Evolutionary conservation across 129 eudicot genomes (phyloP), one percentile per base, ranked within the genome.

Genomic region (Lonicera japonica): DNA sequence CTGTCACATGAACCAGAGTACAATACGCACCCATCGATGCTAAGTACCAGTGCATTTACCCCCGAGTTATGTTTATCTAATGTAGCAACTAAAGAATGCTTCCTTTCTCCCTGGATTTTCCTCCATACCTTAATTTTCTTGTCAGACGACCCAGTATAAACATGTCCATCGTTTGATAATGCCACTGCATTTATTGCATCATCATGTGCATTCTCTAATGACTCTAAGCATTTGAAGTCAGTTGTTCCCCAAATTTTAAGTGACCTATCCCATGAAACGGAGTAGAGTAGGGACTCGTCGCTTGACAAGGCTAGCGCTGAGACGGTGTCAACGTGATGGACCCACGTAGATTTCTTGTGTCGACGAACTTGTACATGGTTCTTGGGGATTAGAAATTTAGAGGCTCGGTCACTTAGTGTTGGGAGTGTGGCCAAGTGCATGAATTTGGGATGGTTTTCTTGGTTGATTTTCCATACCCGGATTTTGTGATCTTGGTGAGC

Each of bases 401-500:
- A 38, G 51, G 79, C 76, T 4, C 90, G 76, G 64, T 84, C 86
- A 56, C 76, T 36, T 29, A 84, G 78, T 51, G 86, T 84, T 47
- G 90, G 90, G 65, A 84, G 90, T 25, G 83, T 84, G 47, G 86
- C 90, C 57, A 77, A 29, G 39, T 76, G 78, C 53, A 68, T 75
- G 61, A 73, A 68, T 64, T 65, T 83, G 20, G 60, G 77, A 24
- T 56, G 46, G 3, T 38, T 54, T 54, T 79, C 74, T n/a, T 77
- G 70, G 69, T 75, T 56, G 23, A 71, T 70, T 72, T 71, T 69
- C 86, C 86, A 84, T 25, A 77, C 81, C 17, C 90, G 80, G 55
- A 84, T 84, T 62, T 71, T 80, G 65, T 80, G 78, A 69, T 84
- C 90, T 71, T 84, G 90, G 69, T 84, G 90, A 38, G 86, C 86